Evolutionary conservation across 805 yeast genomes (phyloP), one percentile per base, ranked within the genome.

Genomic region (Nakazawaea peltata): DNA sequence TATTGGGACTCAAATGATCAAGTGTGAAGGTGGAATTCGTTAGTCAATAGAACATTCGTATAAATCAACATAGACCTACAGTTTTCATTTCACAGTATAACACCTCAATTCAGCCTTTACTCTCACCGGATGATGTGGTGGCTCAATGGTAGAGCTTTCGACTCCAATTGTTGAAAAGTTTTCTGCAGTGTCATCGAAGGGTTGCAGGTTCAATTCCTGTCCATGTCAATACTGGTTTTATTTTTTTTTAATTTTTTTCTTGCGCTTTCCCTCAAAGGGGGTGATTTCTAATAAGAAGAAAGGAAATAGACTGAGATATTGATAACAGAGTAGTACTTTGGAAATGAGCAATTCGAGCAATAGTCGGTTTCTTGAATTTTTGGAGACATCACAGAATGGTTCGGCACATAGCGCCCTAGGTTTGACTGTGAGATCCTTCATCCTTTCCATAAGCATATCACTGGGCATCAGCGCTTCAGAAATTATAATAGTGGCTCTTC

Each of bases 201-300:
- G 84, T 71, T 77, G 84, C 83, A 77, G 82, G 84, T 77, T 77
- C 84, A 72, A 77, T 74, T 77, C 84, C 82, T 77, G 84, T 76
- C 81, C 79, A 81, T 74, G 77, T 74, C 80, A 74, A 41, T 50
- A 61, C 54, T 61, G 57, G 48, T 47, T 53, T 53, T 44, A 48
- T 53, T 55, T 54, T 30, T 30, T 21, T 24, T 11, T 27, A 12
- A 15, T 14, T 12, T 33, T 26, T 33, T 31, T 27, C 26, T 26
- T 32, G 25, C 15, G 23, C 23, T 21, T 21, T 21, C 23, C 19
- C 12, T n/a, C n/a, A n/a, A n/a, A n/a, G n/a, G n/a, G n/a, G n/a
- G n/a, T n/a, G n/a, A n/a, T n/a, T n/a, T n/a, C n/a, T n/a, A n/a
- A n/a, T n/a, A n/a, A n/a, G n/a, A n/a, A n/a, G n/a, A n/a, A n/a